A percentile compares a stretch with the other conserved stretches of the same genome.
phyloP scores from a whole-genome alignment of 352 stramenopile species.

The Aphanomyces invadans region DNA sequence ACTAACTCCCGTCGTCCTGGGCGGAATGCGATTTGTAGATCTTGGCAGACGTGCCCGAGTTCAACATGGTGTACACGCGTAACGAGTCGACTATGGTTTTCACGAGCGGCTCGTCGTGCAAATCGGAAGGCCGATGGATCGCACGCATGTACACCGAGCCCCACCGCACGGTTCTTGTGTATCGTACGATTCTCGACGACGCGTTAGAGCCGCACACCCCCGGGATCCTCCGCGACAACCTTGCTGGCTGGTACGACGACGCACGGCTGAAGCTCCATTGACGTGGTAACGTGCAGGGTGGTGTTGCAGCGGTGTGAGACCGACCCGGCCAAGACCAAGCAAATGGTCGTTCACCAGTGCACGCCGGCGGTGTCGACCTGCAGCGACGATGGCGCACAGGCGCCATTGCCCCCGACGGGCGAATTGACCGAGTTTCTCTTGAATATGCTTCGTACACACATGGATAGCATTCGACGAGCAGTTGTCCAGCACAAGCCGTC shows the following conservation, averaged over 20 bases:
- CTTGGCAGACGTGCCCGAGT: background rate
- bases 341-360: background rate
- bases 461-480: background rate
- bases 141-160: background rate
- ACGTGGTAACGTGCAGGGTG: background rate
- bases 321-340: background rate
- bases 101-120: background rate
- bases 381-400: background rate
- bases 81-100: background rate
- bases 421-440: constrained; percentile 8
- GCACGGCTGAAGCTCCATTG: background rate
- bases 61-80: background rate
- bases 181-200: constrained; percentile 11
- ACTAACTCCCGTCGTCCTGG: too few species aligned
- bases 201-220: background rate
- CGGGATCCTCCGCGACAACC: background rate
- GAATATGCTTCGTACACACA: background rate
- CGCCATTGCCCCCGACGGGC: background rate
- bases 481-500: background rate
- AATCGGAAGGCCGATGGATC: constrained; percentile 1
- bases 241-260: background rate
- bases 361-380: background rate
- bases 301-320: background rate
- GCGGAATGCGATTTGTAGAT: background rate
- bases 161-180: background rate